phyloP scores from a whole-genome alignment of 2,329 filamentous ascomycete species.

The Colletotrichum sp. region DNA sequence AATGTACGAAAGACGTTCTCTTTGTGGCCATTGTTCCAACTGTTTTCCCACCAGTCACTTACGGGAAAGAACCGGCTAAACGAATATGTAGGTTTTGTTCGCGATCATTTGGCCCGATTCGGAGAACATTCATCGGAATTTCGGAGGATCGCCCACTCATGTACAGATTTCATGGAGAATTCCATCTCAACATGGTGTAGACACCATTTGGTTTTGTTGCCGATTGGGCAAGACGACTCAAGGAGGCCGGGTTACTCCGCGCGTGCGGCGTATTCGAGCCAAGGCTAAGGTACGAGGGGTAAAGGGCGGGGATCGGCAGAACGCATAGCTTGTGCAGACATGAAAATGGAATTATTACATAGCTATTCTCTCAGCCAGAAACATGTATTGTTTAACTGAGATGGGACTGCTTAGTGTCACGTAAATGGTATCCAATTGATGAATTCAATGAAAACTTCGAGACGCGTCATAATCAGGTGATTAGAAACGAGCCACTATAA shows the following conservation, averaged over 20 bases:
- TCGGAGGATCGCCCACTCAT: neutral
- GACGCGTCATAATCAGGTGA: neutral
- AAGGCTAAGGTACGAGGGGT: neutral
- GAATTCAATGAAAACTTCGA: neutral
- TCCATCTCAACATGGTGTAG: neutral
- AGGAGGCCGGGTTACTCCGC: neutral
- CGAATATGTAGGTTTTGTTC: neutral
- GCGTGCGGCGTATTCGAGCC: neutral
- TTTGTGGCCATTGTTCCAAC: no score
- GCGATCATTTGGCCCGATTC: neutral
- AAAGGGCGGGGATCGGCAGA: neutral
- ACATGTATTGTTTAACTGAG: fast-evolving
- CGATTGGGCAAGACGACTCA: neutral
- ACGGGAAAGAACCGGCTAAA: neutral
- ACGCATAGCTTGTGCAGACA: neutral
- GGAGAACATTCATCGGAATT: neutral
- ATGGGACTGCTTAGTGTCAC: no score
- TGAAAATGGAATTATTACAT: neutral
- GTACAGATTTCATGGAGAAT: neutral
- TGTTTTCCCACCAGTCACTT: neutral
- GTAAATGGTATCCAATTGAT: no score
- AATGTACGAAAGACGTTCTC: no score
- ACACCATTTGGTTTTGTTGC: neutral
- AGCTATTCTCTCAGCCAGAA: no score
- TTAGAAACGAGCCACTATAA: no score